A percentile compares a stretch with the other conserved stretches of the same genome.
These are phyloP conservation scores for Trametopsis cervina DNA, from an alignment of 768 basidiomycete genomes.

Conservation along the genomic window DNA sequence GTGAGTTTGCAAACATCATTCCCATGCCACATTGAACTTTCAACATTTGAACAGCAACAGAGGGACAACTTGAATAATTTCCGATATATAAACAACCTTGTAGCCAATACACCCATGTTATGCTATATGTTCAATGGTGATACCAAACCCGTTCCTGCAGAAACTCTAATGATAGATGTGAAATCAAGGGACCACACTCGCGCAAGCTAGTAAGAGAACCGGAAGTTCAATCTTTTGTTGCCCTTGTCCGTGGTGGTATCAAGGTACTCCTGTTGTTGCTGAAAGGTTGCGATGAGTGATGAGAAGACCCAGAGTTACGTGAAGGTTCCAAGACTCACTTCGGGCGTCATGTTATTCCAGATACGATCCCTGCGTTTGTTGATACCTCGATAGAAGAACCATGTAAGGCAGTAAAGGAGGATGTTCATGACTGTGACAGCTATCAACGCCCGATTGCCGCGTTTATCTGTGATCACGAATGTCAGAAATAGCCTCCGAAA, in stretches of 20 bases:
- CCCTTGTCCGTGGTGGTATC: conserved; percentile 56
- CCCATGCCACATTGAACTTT: too few relatives aligned
- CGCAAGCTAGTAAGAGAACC: conserved; percentile 43
- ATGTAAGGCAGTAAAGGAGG: conserved; percentile 41
- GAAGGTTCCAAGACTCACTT: too few relatives aligned
- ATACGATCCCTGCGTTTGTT: conserved; percentile 42
- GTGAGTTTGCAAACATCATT: too few relatives aligned
- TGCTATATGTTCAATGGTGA: too few relatives aligned
- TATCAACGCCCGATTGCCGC: conserved; percentile 51
- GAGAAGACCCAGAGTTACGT: too few relatives aligned
- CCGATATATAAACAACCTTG: too few relatives aligned
- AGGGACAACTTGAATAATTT: too few relatives aligned
- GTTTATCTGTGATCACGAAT: conserved; percentile 38
- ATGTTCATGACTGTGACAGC: conserved; percentile 50
- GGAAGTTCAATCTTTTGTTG: conserved; percentile 54
- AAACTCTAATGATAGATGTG: too few relatives aligned
- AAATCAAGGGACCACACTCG: too few relatives aligned
- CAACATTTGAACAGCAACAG: too few relatives aligned
- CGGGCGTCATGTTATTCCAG: conserved; percentile 43
- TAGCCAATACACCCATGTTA: too few relatives aligned
- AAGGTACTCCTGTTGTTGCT: conserved; percentile 54
- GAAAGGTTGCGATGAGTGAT: conserved; percentile 4
- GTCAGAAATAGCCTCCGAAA: neutral
- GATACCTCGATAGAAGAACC: conserved; percentile 46
- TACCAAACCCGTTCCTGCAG: too few relatives aligned